Base-by-base conservation (phyloP, 2,329 filamentous ascomycete genomes). In the Neoarthrinium moseri region DNA sequence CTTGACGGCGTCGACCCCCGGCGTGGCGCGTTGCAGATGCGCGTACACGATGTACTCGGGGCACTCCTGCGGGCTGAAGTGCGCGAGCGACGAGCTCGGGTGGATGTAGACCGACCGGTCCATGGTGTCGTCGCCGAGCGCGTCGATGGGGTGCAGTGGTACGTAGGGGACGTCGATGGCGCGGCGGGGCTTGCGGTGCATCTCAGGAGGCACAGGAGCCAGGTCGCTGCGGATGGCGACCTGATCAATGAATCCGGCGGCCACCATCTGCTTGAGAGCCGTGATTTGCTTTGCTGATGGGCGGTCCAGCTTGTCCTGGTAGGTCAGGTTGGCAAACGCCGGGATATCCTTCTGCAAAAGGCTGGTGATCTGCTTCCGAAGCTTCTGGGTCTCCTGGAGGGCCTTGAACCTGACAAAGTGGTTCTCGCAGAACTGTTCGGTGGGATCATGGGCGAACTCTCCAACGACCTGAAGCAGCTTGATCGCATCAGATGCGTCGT, bases 111-210 rank as follows among this genome's bases (percentile, higher is more conserved):
- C 90, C 24, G 85, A 83, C 45, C 78, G 77, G 43, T 88, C 83
- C 23, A 76, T 60, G 40, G 75, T 66, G 48, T 61, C 60, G n/a
- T 60, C 57, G 11, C 62, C 59, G 2, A 65, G 62, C 17, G 73
- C 60, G 34, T 81, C 63, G 50, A 89, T 73, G 0, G 90, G 84
- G 54, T 91, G 82, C 4, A 99, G 82, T 0, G 94, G 91, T 6
- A 95, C 67, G 62, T 97, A 99, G 0, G 92, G 88, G 3, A 97
- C 88, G 56, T 97, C 91, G 53, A 94, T 95, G 2, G 91, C 88
- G n/a, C 91, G 82, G 41, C 82, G 83, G 0, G 91, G 89, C 51
- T 87, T 89, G 15, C 86, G 77, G 36, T 74, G 68, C 43, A 78
- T 68, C 50, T 86, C 83, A 1, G 85, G 84, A 1, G 89, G 87